A percentile compares a stretch with the other conserved stretches of the same genome.
These are phyloP conservation scores for Neurospora cerealis DNA, from an alignment of 495 filamentous ascomycete genomes.

Conservation along the genomic window DNA sequence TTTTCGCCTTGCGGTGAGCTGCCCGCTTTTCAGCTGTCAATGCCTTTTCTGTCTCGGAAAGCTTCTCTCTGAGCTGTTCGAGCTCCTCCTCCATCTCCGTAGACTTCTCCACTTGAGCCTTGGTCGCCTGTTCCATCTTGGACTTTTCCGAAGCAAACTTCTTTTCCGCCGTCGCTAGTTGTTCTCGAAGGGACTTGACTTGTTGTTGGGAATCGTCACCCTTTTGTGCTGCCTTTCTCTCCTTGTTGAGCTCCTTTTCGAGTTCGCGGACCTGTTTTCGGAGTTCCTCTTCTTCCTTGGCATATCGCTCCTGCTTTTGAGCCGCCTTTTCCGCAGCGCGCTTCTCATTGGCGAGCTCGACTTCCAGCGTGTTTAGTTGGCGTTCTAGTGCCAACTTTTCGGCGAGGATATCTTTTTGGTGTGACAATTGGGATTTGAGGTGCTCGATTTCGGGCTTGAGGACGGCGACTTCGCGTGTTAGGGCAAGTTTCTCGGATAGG, in stretches of 20 bases:
- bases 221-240: slow-evolving; percentile 30
- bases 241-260: slow-evolving; percentile 43
- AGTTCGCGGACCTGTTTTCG: slow-evolving; percentile 35
- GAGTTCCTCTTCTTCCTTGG: slow-evolving; percentile 33
- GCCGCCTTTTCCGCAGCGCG: slow-evolving; percentile 51
- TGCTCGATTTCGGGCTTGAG: slow-evolving; percentile 73
- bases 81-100: slow-evolving; percentile 28
- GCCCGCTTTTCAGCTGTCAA: slow-evolving; percentile 36
- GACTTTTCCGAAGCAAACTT: slow-evolving; percentile 29
- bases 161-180: slow-evolving; percentile 13
- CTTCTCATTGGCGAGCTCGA: slow-evolving; percentile 73
- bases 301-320: slow-evolving; percentile 37
- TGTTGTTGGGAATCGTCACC: slow-evolving; percentile 22
- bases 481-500: slow-evolving; percentile 63
- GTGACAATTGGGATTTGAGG: slow-evolving; percentile 56
- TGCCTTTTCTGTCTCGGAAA: slow-evolving; percentile 41
- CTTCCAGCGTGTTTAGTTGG: slow-evolving; percentile 62
- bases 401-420: slow-evolving; percentile 53
- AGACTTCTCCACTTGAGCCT: slow-evolving; percentile 17
- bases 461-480: slow-evolving; percentile 59
- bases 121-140: slow-evolving; percentile 16
- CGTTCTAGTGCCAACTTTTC: slow-evolving; percentile 70
- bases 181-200: slow-evolving; percentile 19
- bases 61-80: slow-evolving; percentile 31
- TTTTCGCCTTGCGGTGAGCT: slow-evolving; percentile 41